Evolutionary conservation across 2,329 filamentous ascomycete genomes (phyloP).

Genomic region (Phyllosticta citriasiana): DNA sequence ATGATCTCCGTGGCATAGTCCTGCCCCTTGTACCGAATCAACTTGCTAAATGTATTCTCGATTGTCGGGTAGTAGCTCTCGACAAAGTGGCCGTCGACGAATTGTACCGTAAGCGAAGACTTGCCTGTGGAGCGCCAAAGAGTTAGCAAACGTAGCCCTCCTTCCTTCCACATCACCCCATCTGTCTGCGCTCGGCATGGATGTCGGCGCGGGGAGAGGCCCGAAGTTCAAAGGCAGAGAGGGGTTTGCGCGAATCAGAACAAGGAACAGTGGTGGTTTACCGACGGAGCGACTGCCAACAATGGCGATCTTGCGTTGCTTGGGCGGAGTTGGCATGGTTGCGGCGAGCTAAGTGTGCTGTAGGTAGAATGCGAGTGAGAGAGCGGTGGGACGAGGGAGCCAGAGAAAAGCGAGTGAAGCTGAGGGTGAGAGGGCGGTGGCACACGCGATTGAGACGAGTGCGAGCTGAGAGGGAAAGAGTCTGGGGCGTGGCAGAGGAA

Average conservation of each 20-base stretch:
- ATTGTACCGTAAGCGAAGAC: slow-evolving; percentile 92
- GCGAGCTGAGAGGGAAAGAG: background rate
- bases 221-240: background rate
- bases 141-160: background rate
- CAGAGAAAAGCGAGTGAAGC: background rate
- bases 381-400: background rate
- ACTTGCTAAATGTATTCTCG: slow-evolving; percentile 96
- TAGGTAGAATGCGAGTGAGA: background rate
- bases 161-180: background rate
- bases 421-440: background rate
- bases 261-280: slow-evolving; percentile 35
- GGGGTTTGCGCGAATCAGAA: background rate
- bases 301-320: slow-evolving; percentile 92
- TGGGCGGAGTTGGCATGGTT: slow-evolving; percentile 58
- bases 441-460: background rate
- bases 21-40: slow-evolving; percentile 84
- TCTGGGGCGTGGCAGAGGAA: background rate
- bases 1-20: slow-evolving; percentile 96
- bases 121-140: slow-evolving; percentile 57
- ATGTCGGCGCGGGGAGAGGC: background rate
- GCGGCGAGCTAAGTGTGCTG: background rate
- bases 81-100: slow-evolving; percentile 95
- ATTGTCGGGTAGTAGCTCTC: slow-evolving; percentile 99
- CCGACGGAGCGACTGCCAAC: slow-evolving; percentile 88
- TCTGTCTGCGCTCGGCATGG: background rate